Evolutionary conservation across 495 filamentous ascomycete species (phyloP), one percentile per base, ranked within the genome.

Genomic region (Daldinia grandis): DNA sequence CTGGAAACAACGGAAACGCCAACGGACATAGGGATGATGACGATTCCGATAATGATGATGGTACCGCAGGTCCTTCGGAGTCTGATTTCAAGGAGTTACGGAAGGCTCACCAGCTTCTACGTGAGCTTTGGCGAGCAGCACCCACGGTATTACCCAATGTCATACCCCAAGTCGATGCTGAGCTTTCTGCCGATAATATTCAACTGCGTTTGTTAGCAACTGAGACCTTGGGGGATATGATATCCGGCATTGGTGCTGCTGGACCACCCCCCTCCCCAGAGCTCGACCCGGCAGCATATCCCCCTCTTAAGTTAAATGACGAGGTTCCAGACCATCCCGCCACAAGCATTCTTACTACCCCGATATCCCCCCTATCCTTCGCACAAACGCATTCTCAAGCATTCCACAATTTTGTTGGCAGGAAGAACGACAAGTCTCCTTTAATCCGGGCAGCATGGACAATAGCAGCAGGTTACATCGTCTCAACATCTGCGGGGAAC

Each of bases 91-190:
- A 89, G 64, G 95, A 98, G 74, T 82, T 97, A 40, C 86, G 85
- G 66, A 98, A 98, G 75, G 95, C 95, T 8, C 95, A 99, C 78
- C 85, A 87, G 28, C 84, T 99, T 55, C 87, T 98, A 25, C 88
- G 94, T 49, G 95, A 99, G 77, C 86, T 99, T 7, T 99, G 95
- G 95, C 90, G 93, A 70, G 94, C 94, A 42, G 93, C 91, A 33
- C 94, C 95, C 14, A 85, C 90, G 30, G 94, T 97, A 19, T 84
- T 99, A 10, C 91, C 93, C 63, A 97, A 97, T 71, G 94, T 98
- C 19, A 90, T 99, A 28, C 95, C 94, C 5, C 94, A 97, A 73
- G 83, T 99, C 56, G 96, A 99, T 74, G 92, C 93, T 42, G 95
- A 99, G 78, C 79, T 99, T 21, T 90, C 91, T 5, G 92, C 93